phyloP scores from a whole-genome alignment of 331 rosid genomes.

The Malus hybrid region DNA sequence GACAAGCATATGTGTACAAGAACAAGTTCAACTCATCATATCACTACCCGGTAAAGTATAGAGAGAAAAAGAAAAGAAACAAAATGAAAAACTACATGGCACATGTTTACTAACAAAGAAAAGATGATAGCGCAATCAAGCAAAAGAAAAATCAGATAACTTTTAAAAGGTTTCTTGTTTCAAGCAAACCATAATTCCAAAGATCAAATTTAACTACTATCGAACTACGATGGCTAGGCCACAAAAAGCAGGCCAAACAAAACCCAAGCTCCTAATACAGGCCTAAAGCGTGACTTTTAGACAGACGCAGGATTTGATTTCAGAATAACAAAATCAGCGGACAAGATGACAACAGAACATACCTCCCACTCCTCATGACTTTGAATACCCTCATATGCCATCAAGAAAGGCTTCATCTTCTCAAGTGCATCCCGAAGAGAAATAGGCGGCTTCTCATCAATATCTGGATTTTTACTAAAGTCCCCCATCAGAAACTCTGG shows the following conservation, averaged over 20 bases:
- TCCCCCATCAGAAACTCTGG: conserved; percentile 83
- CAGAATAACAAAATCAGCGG: not conserved
- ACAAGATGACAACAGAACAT: conserved; percentile 4
- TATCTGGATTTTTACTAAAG: conserved; percentile 77
- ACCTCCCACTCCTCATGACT: conserved; percentile 99
- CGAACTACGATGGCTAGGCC: not conserved
- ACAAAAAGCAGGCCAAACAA: not conserved
- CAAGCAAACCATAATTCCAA: not conserved
- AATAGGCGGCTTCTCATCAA: conserved; percentile 76
- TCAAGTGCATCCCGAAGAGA: conserved; percentile 81
- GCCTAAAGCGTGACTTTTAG: not conserved
- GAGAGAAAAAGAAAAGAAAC: not conserved
- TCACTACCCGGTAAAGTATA: not conserved
- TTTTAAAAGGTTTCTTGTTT: not conserved
- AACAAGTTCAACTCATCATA: not conserved
- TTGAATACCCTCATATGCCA: conserved; percentile 79
- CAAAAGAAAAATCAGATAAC: not conserved
- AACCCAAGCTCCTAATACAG: not conserved
- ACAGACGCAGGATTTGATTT: not conserved
- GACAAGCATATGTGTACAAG: not conserved
- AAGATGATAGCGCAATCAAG: not conserved
- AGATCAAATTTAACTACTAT: not conserved
- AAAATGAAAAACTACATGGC: not conserved
- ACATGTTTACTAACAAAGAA: not conserved
- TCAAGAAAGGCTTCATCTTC: conserved; percentile 91